Conservation (phyloP, 805 yeast genomes). For the Blastobotrys terrestris region DNA sequence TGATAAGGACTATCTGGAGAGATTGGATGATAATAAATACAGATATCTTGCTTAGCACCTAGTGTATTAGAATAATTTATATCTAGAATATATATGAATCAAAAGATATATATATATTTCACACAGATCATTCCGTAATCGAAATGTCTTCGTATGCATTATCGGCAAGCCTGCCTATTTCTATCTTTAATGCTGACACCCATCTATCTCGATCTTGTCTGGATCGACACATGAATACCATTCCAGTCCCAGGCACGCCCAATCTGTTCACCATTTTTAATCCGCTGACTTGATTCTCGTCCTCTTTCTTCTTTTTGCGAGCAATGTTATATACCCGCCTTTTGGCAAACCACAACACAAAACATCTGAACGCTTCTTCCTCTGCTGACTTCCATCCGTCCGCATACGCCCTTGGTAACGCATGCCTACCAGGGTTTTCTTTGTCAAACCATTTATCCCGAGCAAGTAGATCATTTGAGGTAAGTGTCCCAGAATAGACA, state of each 20-base stretch:
- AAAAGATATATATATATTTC: neutral
- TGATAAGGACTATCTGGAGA: constrained; percentile 76
- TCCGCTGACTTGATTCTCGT: neutral
- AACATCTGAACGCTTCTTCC: constrained; percentile 66
- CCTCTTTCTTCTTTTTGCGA: neutral
- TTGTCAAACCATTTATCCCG: constrained; percentile 42
- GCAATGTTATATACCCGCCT: constrained; percentile 39
- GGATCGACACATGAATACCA: constrained; percentile 76
- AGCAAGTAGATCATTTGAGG: constrained; percentile 49
- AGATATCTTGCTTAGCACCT: constrained; percentile 65
- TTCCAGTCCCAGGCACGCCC: constrained; percentile 60
- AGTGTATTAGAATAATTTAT: neutral
- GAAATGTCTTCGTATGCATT: neutral
- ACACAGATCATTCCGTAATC: no score
- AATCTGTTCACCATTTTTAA: constrained; percentile 40
- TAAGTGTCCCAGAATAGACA: constrained; percentile 63
- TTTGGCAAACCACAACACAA: constrained; percentile 78
- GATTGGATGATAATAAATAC: constrained; percentile 67
- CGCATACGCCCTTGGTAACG: constrained; percentile 63
- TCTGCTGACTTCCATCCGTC: constrained; percentile 87
- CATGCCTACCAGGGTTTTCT: constrained; percentile 46
- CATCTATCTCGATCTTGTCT: constrained; percentile 78
- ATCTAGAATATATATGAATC: no score
- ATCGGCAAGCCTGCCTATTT: constrained; percentile 20
- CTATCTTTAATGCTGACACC: constrained; percentile 44